These are phyloP conservation scores for Oryza australiensis DNA, from an alignment of 176 grass and related monocot species.

Conservation along the genomic window DNA sequence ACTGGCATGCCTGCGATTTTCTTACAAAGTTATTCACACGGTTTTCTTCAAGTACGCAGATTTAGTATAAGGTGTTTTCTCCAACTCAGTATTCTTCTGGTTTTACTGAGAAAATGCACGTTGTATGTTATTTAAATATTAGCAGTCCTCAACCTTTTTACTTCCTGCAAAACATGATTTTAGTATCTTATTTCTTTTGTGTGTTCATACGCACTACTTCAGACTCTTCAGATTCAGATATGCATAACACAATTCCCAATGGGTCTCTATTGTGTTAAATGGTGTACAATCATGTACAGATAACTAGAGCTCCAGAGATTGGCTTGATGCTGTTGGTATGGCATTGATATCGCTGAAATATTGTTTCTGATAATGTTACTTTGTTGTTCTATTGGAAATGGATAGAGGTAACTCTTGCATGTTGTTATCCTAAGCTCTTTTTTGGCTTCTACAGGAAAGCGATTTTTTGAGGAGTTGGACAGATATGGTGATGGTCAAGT, in stretches of 20 bases:
- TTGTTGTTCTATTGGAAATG: constrained; percentile 3
- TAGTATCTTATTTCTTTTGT: not conserved
- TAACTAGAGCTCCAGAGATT: constrained; percentile 4
- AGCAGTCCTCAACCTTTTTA: not conserved
- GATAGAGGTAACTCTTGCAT: not conserved
- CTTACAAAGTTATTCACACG: not conserved
- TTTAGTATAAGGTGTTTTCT: not conserved
- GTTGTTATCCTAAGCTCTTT: not conserved
- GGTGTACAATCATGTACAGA: not conserved
- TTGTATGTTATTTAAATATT: not conserved
- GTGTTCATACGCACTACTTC: not conserved
- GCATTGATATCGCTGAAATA: not conserved
- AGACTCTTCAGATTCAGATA: not conserved
- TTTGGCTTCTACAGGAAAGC: constrained; percentile 67
- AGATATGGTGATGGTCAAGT: constrained; percentile 91
- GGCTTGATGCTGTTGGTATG: not conserved
- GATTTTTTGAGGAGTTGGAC: constrained; percentile 95
- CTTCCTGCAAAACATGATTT: not conserved
- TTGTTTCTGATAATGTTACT: not conserved
- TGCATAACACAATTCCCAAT: not conserved
- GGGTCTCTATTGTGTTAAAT: not conserved
- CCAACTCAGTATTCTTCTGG: not conserved
- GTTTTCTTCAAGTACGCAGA: not conserved
- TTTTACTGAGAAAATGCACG: constrained; percentile 2
- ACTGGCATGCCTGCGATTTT: not conserved